Percentiles rank a stretch among this genome's conserved stretches.
These are phyloP conservation scores for Termitomyces sp. DNA, from an alignment of 768 basidiomycete genomes.

Conservation along the genomic window DNA sequence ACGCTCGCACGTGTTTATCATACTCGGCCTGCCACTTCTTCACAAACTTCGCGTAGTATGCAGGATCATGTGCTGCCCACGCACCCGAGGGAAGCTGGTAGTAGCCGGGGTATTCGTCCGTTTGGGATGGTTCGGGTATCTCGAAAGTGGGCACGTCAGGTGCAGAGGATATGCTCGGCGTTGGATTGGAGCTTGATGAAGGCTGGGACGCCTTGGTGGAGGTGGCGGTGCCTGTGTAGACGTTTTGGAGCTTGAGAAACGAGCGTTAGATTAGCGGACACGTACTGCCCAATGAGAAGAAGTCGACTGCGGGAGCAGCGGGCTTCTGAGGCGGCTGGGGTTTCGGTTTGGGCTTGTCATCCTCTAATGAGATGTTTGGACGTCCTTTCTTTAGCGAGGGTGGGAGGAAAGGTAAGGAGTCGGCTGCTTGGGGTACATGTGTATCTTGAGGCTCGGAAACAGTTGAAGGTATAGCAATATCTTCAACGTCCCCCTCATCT, in stretches of 20 bases:
- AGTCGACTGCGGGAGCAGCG: conserved; percentile 42
- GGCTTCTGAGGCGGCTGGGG: conserved; percentile 8
- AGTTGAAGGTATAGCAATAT: conserved; percentile 13
- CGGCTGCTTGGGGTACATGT: conserved; percentile 5
- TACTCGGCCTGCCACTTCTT: conserved; percentile 74
- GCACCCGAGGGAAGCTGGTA: conserved; percentile 77
- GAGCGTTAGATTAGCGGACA: background rate
- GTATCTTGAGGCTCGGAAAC: background rate
- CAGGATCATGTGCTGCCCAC: conserved; percentile 71
- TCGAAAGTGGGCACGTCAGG: conserved; percentile 62
- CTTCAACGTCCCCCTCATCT: conserved; percentile 19
- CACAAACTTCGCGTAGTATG: conserved; percentile 62
- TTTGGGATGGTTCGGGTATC: conserved; percentile 67
- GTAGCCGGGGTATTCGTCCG: conserved; percentile 83
- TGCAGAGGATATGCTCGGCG: conserved; percentile 50
- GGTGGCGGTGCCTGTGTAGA: conserved; percentile 15
- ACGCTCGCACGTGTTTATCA: conserved; percentile 61
- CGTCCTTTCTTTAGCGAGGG: conserved; percentile 54
- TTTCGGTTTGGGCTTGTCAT: conserved; percentile 13
- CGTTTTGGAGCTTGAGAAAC: conserved; percentile 3
- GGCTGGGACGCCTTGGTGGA: conserved; percentile 15
- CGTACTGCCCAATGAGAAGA: conserved; percentile 60
- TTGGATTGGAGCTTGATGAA: conserved; percentile 5
- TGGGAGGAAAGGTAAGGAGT: conserved; percentile 50
- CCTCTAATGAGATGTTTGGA: conserved; percentile 52